These are phyloP conservation scores for Hygrocybe coccinea DNA, from an alignment of 768 basidiomycete species.

Conservation along the genomic window DNA sequence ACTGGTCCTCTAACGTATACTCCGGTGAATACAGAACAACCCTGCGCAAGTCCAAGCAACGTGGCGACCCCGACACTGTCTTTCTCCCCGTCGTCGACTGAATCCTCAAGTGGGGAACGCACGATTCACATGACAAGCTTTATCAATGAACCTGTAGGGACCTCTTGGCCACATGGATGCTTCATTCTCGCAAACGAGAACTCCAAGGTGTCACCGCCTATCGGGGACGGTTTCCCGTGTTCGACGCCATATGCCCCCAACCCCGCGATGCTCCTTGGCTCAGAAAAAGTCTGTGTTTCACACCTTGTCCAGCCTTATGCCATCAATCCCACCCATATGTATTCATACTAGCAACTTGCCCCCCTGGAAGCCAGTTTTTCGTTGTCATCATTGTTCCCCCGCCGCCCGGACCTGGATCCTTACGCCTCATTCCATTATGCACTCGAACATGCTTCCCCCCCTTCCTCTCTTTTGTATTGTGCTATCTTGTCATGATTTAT, in stretches of 20 bases:
- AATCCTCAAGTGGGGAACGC: slow-evolving; percentile 50
- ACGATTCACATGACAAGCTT: slow-evolving; percentile 55
- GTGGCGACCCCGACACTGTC: slow-evolving; percentile 55
- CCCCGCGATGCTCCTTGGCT: neutral
- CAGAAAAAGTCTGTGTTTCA: neutral
- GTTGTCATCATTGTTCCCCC: no score
- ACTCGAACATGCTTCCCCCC: neutral
- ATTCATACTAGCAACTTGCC: neutral
- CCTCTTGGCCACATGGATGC: slow-evolving; percentile 6
- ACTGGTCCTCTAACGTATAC: neutral
- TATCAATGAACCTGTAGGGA: slow-evolving; percentile 38
- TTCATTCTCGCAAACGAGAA: neutral
- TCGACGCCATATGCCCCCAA: neutral
- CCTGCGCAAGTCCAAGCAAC: slow-evolving; percentile 36
- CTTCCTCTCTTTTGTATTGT: neutral
- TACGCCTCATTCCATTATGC: neutral
- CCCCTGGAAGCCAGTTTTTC: no score
- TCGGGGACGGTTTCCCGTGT: neutral
- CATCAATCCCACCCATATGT: neutral
- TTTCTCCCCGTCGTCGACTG: slow-evolving; percentile 58
- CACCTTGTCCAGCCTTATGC: neutral
- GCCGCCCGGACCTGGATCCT: neutral
- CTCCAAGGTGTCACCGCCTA: neutral
- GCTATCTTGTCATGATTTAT: neutral
- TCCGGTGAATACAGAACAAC: neutral